A percentile compares a stretch with the other conserved stretches of the same genome.
Evolutionary conservation across 1,139 yeast species (phyloP).

Genomic region (Groenewaldozyma auringiensis): DNA sequence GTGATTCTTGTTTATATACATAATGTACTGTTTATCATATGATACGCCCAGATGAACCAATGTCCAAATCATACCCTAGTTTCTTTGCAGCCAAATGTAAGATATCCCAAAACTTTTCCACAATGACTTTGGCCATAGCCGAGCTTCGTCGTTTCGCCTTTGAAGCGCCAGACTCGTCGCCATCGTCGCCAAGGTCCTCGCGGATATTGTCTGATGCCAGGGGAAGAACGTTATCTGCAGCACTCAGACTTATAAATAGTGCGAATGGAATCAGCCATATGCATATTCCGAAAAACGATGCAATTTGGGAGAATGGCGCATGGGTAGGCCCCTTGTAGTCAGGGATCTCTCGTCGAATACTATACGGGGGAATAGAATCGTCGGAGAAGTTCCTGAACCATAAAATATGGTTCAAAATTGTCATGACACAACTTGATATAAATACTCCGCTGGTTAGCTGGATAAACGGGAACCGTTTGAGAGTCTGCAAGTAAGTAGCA

Average conservation of each 20-base stretch:
- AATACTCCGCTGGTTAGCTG: slow-evolving; percentile 62
- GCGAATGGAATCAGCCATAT: slow-evolving; percentile 95
- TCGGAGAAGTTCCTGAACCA: slow-evolving; percentile 87
- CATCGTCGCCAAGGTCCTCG: slow-evolving; percentile 13
- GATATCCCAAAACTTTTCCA: slow-evolving; percentile 45
- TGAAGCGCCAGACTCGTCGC: slow-evolving; percentile 27
- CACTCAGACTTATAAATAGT: slow-evolving; percentile 82
- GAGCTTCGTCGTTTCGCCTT: slow-evolving; percentile 35
- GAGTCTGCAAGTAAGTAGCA: slow-evolving; percentile 64
- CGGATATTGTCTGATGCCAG: slow-evolving; percentile 21
- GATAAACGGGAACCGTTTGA: slow-evolving; percentile 77
- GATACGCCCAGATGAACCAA: slow-evolving; percentile 7
- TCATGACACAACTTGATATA: slow-evolving; percentile 62
- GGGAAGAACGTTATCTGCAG: slow-evolving; percentile 85
- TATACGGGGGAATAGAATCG: slow-evolving; percentile 46
- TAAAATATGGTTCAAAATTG: slow-evolving; percentile 69
- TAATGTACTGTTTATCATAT: neutral
- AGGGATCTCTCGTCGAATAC: slow-evolving; percentile 27
- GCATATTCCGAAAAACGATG: slow-evolving; percentile 87
- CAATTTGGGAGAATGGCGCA: slow-evolving; percentile 79
- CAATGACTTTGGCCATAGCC: slow-evolving; percentile 59
- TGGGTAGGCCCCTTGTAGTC: slow-evolving; percentile 45
- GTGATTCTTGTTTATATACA: neutral
- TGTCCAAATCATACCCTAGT: slow-evolving; percentile 48
- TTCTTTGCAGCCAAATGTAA: slow-evolving; percentile 43